Percentiles rank a stretch among this genome's conserved stretches.
Evolutionary conservation across 192 early-diverging fungal species (phyloP).

Genomic region (Umbelopsis isabellina): DNA sequence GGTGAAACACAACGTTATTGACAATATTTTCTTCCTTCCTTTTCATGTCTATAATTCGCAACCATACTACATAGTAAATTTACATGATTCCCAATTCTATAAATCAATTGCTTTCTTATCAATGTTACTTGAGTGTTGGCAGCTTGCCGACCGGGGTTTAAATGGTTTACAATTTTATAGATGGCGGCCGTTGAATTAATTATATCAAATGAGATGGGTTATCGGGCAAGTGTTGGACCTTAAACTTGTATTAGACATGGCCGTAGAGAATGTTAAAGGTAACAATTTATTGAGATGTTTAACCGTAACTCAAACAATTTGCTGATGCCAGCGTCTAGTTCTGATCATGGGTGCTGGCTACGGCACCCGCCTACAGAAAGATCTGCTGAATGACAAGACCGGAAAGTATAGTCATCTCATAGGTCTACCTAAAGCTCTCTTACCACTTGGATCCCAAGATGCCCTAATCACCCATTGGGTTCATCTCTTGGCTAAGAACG

Average conservation of each 20-base stretch:
- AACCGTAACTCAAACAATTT: background rate
- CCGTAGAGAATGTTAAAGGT: constrained; percentile 14
- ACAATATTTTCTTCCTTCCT: background rate
- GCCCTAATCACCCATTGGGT: constrained; percentile 50
- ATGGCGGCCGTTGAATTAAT: background rate
- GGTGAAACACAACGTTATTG: background rate
- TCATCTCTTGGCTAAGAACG: constrained; percentile 26
- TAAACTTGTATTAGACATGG: background rate
- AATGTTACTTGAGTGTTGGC: no score
- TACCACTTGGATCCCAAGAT: constrained; percentile 47
- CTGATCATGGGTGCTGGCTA: constrained; percentile 66
- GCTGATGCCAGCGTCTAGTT: constrained; percentile 20
- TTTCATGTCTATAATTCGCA: no score
- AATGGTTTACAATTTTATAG: no score
- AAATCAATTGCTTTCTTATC: no score
- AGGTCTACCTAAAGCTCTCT: constrained; percentile 52
- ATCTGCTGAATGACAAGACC: constrained; percentile 40
- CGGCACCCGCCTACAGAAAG: constrained; percentile 61
- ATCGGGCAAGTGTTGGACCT: background rate
- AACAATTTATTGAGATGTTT: background rate
- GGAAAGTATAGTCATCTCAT: constrained; percentile 40
- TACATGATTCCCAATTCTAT: no score
- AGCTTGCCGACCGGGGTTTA: no score
- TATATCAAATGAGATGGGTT: background rate
- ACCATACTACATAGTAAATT: no score